A percentile compares a stretch with the other conserved stretches of the same genome.
Evolutionary conservation across 257 asterid species (phyloP).

Genomic region (Solanum appendiculatum): DNA sequence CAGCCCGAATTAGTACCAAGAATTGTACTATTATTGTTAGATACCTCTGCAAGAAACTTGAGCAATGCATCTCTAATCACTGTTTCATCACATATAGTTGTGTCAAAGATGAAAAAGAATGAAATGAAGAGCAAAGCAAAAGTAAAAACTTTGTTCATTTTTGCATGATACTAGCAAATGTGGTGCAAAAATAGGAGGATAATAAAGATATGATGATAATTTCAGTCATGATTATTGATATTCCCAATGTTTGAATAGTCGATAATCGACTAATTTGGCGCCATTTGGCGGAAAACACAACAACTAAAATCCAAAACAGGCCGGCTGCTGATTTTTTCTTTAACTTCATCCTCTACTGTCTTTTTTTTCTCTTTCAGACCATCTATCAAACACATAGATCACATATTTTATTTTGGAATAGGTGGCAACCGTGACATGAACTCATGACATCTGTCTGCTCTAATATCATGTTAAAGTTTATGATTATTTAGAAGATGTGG

Average conservation of each 20-base stretch:
- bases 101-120: conserved; percentile 10
- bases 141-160: conserved; percentile 20
- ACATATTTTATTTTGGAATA: background rate
- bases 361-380: background rate
- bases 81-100: conserved; percentile 19
- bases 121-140: conserved; percentile 15
- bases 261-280: background rate
- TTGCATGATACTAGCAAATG: background rate
- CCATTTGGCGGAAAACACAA: conserved; percentile 4
- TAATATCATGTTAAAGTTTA: background rate
- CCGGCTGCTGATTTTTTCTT: background rate
- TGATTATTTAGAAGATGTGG: background rate
- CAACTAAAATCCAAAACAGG: background rate
- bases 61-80: conserved; percentile 15
- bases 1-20: conserved; percentile 22
- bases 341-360: background rate
- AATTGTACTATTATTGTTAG: conserved; percentile 10
- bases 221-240: background rate
- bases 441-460: background rate
- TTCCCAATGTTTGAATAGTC: background rate
- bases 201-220: background rate
- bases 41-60: conserved; percentile 28
- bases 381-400: background rate
- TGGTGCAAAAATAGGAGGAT: background rate
- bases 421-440: background rate